Base-by-base conservation (phyloP, 495 filamentous ascomycete genomes). In the Tuber indicum region DNA sequence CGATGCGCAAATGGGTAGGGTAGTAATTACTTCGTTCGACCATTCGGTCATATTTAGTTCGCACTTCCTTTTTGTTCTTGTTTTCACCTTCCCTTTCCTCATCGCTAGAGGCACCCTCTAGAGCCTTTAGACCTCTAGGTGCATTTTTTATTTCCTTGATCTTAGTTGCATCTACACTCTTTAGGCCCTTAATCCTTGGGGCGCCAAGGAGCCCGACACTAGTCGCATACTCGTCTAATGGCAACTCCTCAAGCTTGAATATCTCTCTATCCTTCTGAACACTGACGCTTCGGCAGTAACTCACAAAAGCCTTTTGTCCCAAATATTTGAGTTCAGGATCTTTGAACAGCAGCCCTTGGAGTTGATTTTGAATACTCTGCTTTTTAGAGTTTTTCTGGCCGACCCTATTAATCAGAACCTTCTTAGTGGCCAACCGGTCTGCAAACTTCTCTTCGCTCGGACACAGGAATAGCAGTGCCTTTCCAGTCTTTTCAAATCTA, bases 41-140 rank as follows among this genome's bases (percentile, higher is more conserved):
- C 94, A 98, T 97, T 76, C 94, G 93, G 82, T 98, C 93, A 83
- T 95, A 94, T 84, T 96, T 97, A 39, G 96, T 98, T 70, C 93
- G 88, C 9, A 94, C 92, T 62, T 87, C 86, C 17, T 86, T 92
- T 79, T 87, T 87, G 74, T 85, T 86, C 81, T 87, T 88, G 79
- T 87, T 86, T 71, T 85, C 86, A 41, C 82, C 81, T 17, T 84
- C 84, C 2, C 76, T 86, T 7, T 86, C 86, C n/a, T 88, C 88
- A 21, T 86, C 88, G 45, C 88, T 89, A 45, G 86, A 87, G 21
- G 87, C 89, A 32, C 86, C 86, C 1, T 89, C 79, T 21, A 85
- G 86, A 52, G 86, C 86, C 76, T 77, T 77, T 3, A 84, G 52
- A 12, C 76, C 76, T 77, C 94, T 89, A 4, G 93, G 88, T 1